Evolutionary conservation across 345 rosid genomes (phyloP).

Genomic region (Gossypium thurberi): DNA sequence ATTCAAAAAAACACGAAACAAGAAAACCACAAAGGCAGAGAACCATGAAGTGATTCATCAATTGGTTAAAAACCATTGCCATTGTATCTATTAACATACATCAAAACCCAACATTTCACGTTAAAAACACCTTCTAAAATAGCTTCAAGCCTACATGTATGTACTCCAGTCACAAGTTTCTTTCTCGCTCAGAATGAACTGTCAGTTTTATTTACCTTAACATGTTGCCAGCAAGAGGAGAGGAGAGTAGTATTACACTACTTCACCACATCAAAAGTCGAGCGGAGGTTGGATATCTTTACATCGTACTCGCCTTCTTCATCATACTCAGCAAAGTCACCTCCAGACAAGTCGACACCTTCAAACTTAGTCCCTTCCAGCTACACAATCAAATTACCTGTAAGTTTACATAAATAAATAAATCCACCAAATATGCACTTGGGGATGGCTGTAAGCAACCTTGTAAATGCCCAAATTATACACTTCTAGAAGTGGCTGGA

Average conservation of each 20-base stretch:
- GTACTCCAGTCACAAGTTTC: conserved; percentile 12
- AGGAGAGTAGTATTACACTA: conserved; percentile 18
- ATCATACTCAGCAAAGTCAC: conserved; percentile 65
- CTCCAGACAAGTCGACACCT: conserved; percentile 65
- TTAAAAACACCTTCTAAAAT: not conserved
- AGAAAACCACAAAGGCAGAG: not conserved
- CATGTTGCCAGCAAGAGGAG: not conserved
- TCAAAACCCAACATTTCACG: not conserved
- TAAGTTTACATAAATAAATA: conserved; percentile 6
- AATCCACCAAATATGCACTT: not conserved
- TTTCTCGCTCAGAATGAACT: conserved; percentile 14
- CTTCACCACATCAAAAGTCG: conserved; percentile 60
- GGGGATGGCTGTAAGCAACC: not conserved
- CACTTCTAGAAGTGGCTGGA: not conserved
- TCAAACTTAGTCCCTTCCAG: conserved; percentile 58
- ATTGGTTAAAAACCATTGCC: not conserved
- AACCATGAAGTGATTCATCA: not conserved
- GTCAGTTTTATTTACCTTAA: conserved; percentile 22
- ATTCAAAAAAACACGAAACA: not conserved
- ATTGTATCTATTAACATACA: not conserved
- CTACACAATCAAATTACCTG: conserved; percentile 25
- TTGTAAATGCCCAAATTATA: not conserved
- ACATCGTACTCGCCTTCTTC: conserved; percentile 84
- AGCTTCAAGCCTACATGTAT: conserved; percentile 4
- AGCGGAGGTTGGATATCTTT: conserved; percentile 71